Base-by-base conservation (phyloP, 2,329 filamentous ascomycete genomes). In the Cordyceps tenuipes region DNA sequence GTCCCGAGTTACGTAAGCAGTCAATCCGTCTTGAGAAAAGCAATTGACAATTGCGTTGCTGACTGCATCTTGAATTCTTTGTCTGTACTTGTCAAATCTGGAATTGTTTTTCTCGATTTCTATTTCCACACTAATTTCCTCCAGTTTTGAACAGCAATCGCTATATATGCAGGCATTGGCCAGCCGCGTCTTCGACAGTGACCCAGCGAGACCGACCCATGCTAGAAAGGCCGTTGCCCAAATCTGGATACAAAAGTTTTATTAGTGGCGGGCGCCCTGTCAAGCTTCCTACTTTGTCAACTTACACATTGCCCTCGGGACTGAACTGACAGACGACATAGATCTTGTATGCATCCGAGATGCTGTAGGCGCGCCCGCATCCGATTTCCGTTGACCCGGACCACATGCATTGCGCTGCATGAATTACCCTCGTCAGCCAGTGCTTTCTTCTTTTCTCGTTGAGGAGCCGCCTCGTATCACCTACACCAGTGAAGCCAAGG, bases 401-500 rank as follows among this genome's bases (percentile, higher is more conserved):
- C 72, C 72, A 73, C 69, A 74, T 69, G 36, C 69, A 71, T 61
- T 74, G 72, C 29, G 72, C 72, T 74, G 46, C n/a, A 21, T 23
- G 12, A 12, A 13, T 9, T 10, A 50, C 48, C 13, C 6, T 50
- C n/a, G n/a, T 12, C 5, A 46, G 49, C 65, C 29, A 67, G 62
- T 52, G 47, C n/a, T 36, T 47, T 9, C n/a, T 19, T 13, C 43
- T 12, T 23, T 6, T 31, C n/a, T 29, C 26, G 19, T 1, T 17
- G 17, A 41, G 55, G 46, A 50, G 1, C 4, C 19, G 41, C 3
- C 5, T n/a, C 47, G 4, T 15, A 26, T 39, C 10, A 64, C 68
- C 62, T 68, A 73, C 72, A 71, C 70, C 71, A 73, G 46, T 74
- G 72, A 26, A 73, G 67, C 71, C 71, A 73, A 3, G 65, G 66